phyloP scores from a whole-genome alignment of 768 basidiomycete genomes.

The Rubroboletus pulcherrimus region DNA sequence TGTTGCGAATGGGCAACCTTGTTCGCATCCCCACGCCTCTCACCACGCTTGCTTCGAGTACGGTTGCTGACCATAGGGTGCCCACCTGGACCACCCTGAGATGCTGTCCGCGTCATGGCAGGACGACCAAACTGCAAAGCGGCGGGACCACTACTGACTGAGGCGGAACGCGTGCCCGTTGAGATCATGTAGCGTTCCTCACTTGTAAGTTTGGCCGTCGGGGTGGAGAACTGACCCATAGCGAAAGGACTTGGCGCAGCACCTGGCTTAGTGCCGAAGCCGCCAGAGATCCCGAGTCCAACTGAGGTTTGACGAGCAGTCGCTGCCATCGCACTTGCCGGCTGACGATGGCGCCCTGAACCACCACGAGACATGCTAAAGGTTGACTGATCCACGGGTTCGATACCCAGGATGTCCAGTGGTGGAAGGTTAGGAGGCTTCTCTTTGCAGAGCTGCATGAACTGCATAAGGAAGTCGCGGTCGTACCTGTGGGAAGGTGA shows the following conservation, averaged over 20 bases:
- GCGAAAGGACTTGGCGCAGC: constrained; percentile 31
- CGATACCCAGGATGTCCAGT: constrained; percentile 87
- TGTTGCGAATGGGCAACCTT: constrained; percentile 38
- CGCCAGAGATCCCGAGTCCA: constrained; percentile 39
- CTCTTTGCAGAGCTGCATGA: constrained; percentile 92
- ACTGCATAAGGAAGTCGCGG: constrained; percentile 95
- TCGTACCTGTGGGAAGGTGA: constrained; percentile 66
- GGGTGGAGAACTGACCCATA: constrained; percentile 70
- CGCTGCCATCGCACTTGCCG: constrained; percentile 41
- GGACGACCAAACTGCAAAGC: constrained; percentile 51
- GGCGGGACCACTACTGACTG: constrained; percentile 49
- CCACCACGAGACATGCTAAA: constrained; percentile 56
- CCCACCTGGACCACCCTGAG: constrained; percentile 55
- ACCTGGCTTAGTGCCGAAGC: constrained; percentile 32
- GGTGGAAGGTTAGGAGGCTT: constrained; percentile 89
- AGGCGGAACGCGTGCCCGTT: constrained; percentile 47
- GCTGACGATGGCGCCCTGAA: constrained; percentile 56
- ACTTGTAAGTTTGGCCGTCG: constrained; percentile 55
- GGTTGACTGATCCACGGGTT: constrained; percentile 59
- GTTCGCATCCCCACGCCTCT: constrained; percentile 60
- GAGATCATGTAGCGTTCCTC: constrained; percentile 61
- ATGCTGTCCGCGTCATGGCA: constrained; percentile 68
- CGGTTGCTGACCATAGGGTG: constrained; percentile 51
- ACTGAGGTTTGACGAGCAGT: constrained; percentile 47
- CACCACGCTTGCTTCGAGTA: constrained; percentile 81